These are phyloP conservation scores for Neurospora sp. DNA, from an alignment of 495 filamentous ascomycete species.

Conservation along the genomic window DNA sequence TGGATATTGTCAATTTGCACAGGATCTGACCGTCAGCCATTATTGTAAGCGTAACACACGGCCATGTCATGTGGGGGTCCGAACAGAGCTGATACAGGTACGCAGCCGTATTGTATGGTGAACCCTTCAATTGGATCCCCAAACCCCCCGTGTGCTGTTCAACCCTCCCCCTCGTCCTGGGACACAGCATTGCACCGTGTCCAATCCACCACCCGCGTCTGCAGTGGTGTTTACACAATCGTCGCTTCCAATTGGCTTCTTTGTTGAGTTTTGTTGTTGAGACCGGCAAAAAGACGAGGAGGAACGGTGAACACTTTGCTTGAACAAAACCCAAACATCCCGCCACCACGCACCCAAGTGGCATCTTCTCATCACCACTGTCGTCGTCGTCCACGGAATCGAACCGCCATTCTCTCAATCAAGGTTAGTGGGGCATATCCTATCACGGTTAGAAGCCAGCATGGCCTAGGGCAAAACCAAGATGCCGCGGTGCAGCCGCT, in stretches of 20 bases:
- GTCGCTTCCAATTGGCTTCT: constrained; percentile 1
- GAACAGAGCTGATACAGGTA: neutral
- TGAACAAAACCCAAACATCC: neutral
- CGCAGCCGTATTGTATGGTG: neutral
- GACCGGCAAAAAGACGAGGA: neutral
- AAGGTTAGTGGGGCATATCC: neutral
- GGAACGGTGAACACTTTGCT: neutral
- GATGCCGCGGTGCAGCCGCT: neutral
- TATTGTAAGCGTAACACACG: neutral
- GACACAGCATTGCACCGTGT: neutral
- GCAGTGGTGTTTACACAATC: neutral
- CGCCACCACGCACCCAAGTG: neutral
- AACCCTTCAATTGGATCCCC: neutral
- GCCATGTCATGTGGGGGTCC: neutral
- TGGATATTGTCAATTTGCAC: neutral
- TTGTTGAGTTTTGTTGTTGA: neutral
- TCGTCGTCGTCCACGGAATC: neutral
- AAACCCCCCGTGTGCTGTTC: neutral
- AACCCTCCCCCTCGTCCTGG: neutral
- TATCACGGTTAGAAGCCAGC: neutral
- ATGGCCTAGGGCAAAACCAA: neutral
- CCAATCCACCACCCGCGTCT: neutral
- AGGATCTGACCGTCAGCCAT: neutral
- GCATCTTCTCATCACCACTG: neutral
- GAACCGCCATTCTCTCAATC: neutral